A percentile compares a stretch with the other conserved stretches of the same genome.
phyloP scores from a whole-genome alignment of 2,329 filamentous ascomycete species.

The Aulographum hederae region DNA sequence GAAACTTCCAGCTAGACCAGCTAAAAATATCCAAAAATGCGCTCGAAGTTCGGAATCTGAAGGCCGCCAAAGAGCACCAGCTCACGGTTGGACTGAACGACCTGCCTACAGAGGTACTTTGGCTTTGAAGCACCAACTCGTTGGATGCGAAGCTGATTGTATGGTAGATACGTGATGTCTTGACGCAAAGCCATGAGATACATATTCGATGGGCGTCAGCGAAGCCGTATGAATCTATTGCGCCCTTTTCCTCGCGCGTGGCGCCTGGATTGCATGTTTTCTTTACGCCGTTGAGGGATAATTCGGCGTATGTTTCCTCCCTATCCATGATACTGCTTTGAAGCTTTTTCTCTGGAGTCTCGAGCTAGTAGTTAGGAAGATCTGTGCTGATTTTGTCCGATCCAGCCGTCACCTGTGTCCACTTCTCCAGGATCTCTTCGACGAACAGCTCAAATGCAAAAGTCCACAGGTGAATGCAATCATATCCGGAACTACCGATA shows the following conservation, averaged over 20 bases:
- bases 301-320: conserved; percentile 14
- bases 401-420: conserved; percentile 32
- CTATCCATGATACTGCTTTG: no score
- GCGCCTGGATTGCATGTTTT: conserved; percentile 70
- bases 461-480: conserved; percentile 28
- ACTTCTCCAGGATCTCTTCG: conserved; percentile 39
- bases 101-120: conserved; percentile 45
- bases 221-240: conserved; percentile 35
- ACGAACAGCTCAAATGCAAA: conserved; percentile 34
- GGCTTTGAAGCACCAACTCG: not conserved
- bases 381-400: conserved; percentile 4
- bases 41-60: conserved; percentile 39
- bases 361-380: no score
- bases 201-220: conserved; percentile 64
- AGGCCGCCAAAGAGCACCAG: conserved; percentile 60
- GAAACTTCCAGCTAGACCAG: conserved; percentile 44
- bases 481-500: no score
- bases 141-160: not conserved
- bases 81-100: conserved; percentile 57
- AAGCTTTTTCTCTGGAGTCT: no score
- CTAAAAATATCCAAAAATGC: conserved; percentile 37
- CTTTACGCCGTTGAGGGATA: conserved; percentile 40
- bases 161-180: conserved; percentile 37
- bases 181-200: conserved; percentile 50
- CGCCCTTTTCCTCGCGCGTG: conserved; percentile 57